Evolutionary conservation across 2,329 filamentous ascomycete species (phyloP), one percentile per base, ranked within the genome.

Genomic region (Penicillium sp.): DNA sequence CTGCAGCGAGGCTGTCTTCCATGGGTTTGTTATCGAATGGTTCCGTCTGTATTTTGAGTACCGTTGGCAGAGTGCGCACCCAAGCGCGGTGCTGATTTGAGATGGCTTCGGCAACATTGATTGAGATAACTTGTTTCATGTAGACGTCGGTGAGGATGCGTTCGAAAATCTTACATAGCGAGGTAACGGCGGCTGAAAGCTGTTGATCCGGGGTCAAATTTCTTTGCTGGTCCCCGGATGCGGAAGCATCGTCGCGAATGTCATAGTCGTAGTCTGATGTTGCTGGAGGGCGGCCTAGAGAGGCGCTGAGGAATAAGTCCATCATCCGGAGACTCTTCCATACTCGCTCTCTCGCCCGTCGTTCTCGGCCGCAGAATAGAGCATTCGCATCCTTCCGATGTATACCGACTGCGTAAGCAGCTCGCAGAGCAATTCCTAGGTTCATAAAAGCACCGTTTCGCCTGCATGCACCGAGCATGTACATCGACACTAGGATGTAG

Each of bases 241-340:
- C 58, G 27, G 67, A 69, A 1, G 68, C 63, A 41, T 76, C 74
- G 20, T 68, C 61, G 20, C 58, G 50, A 20, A 64, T 49, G 13
- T 76, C 68, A 31, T 67, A 77, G 45, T 80, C 78, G 13, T 79
- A 75, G 50, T 81, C 78, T 0, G 77, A 79, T 1, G 77, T 80
- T 3, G 78, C 77, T 5, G 79, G 77, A 10, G 79, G 79, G n/a
- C 79, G 72, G 6, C 79, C 79, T 8, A 81, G 62, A 1, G 76
- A 72, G 22, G 74, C 77, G 56, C 77, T 80, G 53, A 81, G 75
- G 33, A 79, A 77, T 46, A 80, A 66, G 51, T 81, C 79, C 44
- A 80, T 71, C 46, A 80, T 75, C 2, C 78, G 73, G 5, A 81
- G 64, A 56, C 77, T 80, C 60, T 78, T 80, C 78, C 78, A 81